These are phyloP conservation scores for Apiospora marii DNA, from an alignment of 2,329 filamentous ascomycete species.

Conservation along the genomic window DNA sequence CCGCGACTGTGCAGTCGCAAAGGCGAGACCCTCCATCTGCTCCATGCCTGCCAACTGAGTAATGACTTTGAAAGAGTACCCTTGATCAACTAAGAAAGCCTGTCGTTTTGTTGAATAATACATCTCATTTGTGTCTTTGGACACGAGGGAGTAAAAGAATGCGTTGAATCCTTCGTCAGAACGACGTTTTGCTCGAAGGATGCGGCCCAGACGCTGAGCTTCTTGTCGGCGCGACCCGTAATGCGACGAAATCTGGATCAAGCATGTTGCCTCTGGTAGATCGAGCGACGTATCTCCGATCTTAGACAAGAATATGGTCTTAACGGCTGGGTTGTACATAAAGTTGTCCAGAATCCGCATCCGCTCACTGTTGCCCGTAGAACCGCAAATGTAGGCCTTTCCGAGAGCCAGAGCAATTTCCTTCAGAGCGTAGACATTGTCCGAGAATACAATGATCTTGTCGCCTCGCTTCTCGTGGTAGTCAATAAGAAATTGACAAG, in stretches of 20 bases:
- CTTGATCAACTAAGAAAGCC: slow-evolving; percentile 96
- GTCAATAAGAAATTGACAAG: slow-evolving; percentile 97
- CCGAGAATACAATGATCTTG: slow-evolving; percentile 98
- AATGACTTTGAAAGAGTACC: slow-evolving; percentile 99
- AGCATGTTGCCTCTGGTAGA: slow-evolving; percentile 91
- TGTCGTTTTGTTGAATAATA: slow-evolving; percentile 96
- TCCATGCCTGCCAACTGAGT: slow-evolving; percentile 94
- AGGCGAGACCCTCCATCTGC: slow-evolving; percentile 80
- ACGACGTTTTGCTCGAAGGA: slow-evolving; percentile 90
- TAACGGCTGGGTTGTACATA: slow-evolving; percentile 87
- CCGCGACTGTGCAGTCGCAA: slow-evolving; percentile 79
- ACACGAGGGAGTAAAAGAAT: slow-evolving; percentile 97
- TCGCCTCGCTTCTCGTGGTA: slow-evolving; percentile 95
- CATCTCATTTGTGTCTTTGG: slow-evolving; percentile 98
- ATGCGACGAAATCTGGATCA: slow-evolving; percentile 97
- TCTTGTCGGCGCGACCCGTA: slow-evolving; percentile 97
- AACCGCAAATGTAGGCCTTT: slow-evolving; percentile 92
- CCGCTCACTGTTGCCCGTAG: slow-evolving; percentile 85
- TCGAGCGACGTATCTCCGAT: slow-evolving; percentile 99
- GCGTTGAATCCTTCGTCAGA: slow-evolving; percentile 99
- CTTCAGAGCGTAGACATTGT: slow-evolving; percentile 93
- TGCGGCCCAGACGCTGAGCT: slow-evolving; percentile 90
- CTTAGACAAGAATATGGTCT: slow-evolving; percentile 95
- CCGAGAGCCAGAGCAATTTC: slow-evolving; percentile 83
- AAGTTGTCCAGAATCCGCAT: slow-evolving; percentile 92